Evolutionary conservation across 805 yeast genomes (phyloP).

Genomic region (Komagataella mondaviorum): DNA sequence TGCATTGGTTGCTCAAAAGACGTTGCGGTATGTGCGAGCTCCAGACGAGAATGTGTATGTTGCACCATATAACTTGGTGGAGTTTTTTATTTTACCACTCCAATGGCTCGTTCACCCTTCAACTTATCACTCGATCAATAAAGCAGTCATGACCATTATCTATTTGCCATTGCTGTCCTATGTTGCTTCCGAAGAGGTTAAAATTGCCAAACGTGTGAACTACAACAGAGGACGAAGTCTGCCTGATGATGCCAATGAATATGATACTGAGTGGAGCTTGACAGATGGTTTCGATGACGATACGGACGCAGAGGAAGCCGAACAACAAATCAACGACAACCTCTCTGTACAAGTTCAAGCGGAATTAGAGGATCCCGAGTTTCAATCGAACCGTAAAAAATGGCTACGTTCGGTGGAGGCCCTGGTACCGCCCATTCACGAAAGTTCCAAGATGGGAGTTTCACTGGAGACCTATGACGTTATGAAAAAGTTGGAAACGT

Average conservation of each 20-base stretch:
- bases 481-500: conserved; percentile 34
- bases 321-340: conserved; percentile 19
- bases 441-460: conserved; percentile 40
- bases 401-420: conserved; percentile 39
- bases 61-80: conserved; percentile 74
- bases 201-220: conserved; percentile 52
- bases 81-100: conserved; percentile 32
- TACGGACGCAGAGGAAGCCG: conserved; percentile 16
- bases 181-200: conserved; percentile 51
- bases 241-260: conserved; percentile 70
- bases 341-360: conserved; percentile 44
- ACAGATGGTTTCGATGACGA: conserved; percentile 55
- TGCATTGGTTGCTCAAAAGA: conserved; percentile 75
- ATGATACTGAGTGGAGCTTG: conserved; percentile 71
- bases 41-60: conserved; percentile 80
- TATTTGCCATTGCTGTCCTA: conserved; percentile 56
- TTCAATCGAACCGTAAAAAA: conserved; percentile 29
- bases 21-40: conserved; percentile 72
- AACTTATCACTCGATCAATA: conserved; percentile 27
- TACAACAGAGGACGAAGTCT: conserved; percentile 53
- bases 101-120: conserved; percentile 19
- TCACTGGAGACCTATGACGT: conserved; percentile 53
- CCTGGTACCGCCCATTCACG: conserved; percentile 44
- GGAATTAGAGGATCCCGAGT: conserved; percentile 57
- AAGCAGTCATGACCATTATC: conserved; percentile 44